Conservation (phyloP, 2,329 filamentous ascomycete genomes). For the Dothistroma pini region DNA sequence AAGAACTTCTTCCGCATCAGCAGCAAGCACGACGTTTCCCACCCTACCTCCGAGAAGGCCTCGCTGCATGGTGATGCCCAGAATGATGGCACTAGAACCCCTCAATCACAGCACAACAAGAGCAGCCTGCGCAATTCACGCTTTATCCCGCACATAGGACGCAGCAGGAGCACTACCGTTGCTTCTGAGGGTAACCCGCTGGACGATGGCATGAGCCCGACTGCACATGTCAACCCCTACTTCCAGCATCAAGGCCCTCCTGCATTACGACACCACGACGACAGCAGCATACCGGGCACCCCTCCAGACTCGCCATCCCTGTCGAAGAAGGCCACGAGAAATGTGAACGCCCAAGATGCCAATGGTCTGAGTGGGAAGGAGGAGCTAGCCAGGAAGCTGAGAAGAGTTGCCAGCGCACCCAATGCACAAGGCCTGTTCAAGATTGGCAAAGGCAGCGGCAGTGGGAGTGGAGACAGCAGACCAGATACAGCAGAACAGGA, state of each 20-base stretch:
- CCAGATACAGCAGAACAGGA: conserved; percentile 72
- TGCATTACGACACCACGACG: conserved; percentile 89
- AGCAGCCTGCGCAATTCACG: conserved; percentile 75
- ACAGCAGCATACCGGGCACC: conserved; percentile 85
- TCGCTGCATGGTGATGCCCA: conserved; percentile 29
- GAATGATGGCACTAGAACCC: conserved; percentile 43
- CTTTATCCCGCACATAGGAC: conserved; percentile 82
- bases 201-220: conserved; percentile 86
- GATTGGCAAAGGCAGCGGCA: conserved; percentile 30
- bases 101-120: conserved; percentile 53
- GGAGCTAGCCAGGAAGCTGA: conserved; percentile 85
- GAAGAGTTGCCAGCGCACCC: conserved; percentile 91
- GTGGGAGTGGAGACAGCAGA: conserved; percentile 44
- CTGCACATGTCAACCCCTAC: conserved; percentile 92
- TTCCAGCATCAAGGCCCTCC: conserved; percentile 96
- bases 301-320: conserved; percentile 84
- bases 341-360: conserved; percentile 58
- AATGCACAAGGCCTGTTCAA: conserved; percentile 92
- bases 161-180: conserved; percentile 84
- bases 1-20: conserved; percentile 67
- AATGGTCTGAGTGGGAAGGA: conserved; percentile 81
- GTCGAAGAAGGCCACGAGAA: conserved; percentile 63
- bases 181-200: conserved; percentile 89
- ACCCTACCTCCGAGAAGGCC: conserved; percentile 34
- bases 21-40: conserved; percentile 36